Base-by-base conservation (phyloP, 2,329 filamentous ascomycete genomes). In the Aureobasidium sp. region DNA sequence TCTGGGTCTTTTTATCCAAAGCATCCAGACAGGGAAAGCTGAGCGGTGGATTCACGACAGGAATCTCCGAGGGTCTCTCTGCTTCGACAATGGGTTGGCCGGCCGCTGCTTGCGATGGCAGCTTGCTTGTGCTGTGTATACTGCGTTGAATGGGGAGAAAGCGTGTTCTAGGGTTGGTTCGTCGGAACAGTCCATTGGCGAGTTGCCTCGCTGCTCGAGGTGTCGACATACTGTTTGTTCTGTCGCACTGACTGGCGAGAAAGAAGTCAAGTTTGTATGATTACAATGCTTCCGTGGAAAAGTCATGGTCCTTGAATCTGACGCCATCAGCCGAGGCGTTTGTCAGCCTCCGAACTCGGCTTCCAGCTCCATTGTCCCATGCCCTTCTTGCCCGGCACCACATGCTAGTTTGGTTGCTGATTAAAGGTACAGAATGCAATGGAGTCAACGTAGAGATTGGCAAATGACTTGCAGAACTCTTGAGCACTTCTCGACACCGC, bases 11-110 rank as follows among this genome's bases (percentile, higher is more conserved):
- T 39, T 82, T 83, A 70, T 96, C 91, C 61, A 92, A 80, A 3
- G 88, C 90, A 71, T 96, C 91, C 49, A 96, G 86, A 71, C 91
- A 96, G 3, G 91, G 91, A 68, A 96, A 96, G 0, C 89, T 86
- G 81, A 96, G 88, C 66, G 91, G 88, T 3, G 91, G 90, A 71
- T 96, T 96, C 21, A 50, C 57, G 14, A 36, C 30, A 4, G 89
- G 90, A 1, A 78, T 77, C 6, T 67, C 66, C 39, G 66, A 64
- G 49, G 68, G 69, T 30, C 63, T 63, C 36, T 68, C 63, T 47
- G 70, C 66, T 62, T 70, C 65, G 30, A 68, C 61, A 1, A 66
- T 65, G 41, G 66, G 51, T 63, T 62, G 59, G 13, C 64, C 63
- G 16, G 67, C 61, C n/a, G 66, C 67, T 59, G 66, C 65, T 64